phyloP scores from a whole-genome alignment of 768 basidiomycete species.

The Calvatia gigantea region DNA sequence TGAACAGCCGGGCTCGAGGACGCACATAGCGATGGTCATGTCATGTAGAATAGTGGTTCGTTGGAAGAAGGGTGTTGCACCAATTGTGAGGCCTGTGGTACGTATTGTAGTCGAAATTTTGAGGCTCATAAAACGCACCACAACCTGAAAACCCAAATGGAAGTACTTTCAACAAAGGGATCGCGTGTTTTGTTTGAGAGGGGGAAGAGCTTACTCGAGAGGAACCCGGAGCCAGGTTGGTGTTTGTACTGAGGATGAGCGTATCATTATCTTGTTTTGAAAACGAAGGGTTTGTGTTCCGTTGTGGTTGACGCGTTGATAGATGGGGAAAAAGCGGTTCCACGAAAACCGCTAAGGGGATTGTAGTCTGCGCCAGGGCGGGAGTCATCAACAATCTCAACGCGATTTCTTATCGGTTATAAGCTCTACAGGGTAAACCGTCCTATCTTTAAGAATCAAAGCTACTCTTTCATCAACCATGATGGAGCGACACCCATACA shows the following conservation, averaged over 20 bases:
- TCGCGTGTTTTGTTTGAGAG: neutral
- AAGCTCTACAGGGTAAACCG: constrained; percentile 73
- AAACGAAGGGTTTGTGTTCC: constrained; percentile 41
- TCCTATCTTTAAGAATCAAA: constrained; percentile 70
- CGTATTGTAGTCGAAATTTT: constrained; percentile 71
- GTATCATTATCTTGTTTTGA: constrained; percentile 53
- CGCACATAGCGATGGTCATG: constrained; percentile 39
- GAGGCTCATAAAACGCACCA: constrained; percentile 53
- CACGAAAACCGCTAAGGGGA: constrained; percentile 78
- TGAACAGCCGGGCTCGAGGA: constrained; percentile 57
- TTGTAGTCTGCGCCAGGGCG: constrained; percentile 63
- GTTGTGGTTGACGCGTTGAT: constrained; percentile 67
- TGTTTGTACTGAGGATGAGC: constrained; percentile 82
- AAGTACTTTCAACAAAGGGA: neutral
- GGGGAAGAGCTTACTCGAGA: constrained; percentile 56
- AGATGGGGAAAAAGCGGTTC: constrained; percentile 87
- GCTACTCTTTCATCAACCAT: constrained; percentile 79
- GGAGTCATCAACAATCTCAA: constrained; percentile 55
- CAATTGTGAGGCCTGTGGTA: constrained; percentile 75
- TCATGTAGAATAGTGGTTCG: constrained; percentile 38
- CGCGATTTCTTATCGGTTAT: constrained; percentile 70
- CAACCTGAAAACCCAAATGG: constrained; percentile 52
- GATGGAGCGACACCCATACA: constrained; percentile 72
- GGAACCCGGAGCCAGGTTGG: constrained; percentile 75
- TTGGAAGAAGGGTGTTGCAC: constrained; percentile 58